Percentiles rank a stretch among this genome's conserved stretches.
Evolutionary conservation across 129 eudicot genomes (phyloP).

Genomic region (Lactuca sativa): DNA sequence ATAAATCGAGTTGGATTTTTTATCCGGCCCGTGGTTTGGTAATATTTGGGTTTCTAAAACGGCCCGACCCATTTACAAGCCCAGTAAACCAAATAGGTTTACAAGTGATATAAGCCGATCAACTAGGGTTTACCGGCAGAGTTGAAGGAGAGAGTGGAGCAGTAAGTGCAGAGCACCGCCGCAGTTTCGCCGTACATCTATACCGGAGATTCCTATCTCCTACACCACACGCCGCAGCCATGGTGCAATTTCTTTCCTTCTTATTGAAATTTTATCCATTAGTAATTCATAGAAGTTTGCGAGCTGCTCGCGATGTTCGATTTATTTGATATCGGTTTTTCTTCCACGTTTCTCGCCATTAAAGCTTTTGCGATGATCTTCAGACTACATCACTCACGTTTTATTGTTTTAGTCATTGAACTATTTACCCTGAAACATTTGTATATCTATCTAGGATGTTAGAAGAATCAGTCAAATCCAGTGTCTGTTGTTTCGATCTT

Average conservation of each 20-base stretch:
- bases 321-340: not conserved
- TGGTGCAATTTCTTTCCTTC: not conserved
- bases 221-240: slow-evolving; percentile 12
- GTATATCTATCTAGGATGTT: not conserved
- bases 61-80: not conserved
- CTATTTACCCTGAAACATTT: not conserved
- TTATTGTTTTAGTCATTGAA: not conserved
- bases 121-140: slow-evolving; percentile 6
- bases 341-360: not conserved
- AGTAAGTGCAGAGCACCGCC: slow-evolving; percentile 2
- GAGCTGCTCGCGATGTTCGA: not conserved
- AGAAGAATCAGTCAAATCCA: not conserved
- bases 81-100: slow-evolving; percentile 8
- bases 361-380: not conserved
- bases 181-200: not conserved
- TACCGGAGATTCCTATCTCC: slow-evolving; percentile 14
- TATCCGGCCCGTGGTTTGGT: not conserved
- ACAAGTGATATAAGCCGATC: slow-evolving; percentile 1
- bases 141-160: slow-evolving; percentile 8
- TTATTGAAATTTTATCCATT: not conserved
- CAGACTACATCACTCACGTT: not conserved
- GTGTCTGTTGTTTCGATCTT: not conserved
- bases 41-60: not conserved
- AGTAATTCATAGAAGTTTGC: not conserved
- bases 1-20: too few species aligned